Evolutionary conservation across 2,329 filamentous ascomycete species (phyloP), one percentile per base, ranked within the genome.

Genomic region (Fusarium newnesense): DNA sequence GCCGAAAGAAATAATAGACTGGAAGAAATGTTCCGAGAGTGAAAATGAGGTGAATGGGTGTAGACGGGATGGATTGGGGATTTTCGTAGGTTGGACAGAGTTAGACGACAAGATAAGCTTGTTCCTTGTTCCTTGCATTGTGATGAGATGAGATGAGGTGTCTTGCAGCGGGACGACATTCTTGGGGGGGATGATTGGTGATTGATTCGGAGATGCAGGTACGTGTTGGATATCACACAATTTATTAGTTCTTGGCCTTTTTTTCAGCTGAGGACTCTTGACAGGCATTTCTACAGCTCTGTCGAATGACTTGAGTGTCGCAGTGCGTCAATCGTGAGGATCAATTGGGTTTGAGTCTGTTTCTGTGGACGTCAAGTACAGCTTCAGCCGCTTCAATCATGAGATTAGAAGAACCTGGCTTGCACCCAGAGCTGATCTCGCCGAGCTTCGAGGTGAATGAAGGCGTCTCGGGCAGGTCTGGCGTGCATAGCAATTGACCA

Each of bases 71-170:
- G 28, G 28, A n/a, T 18, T 54, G 15, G 21, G 18, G 9, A 43
- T 36, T 43, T 34, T n/a, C 18, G 53, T 59, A 24, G 21, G 54
- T 60, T 28, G 54, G 34, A 63, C 36, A 59, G 7, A 37, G 24
- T 11, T 58, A 15, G 36, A 18, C 3, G 37, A 37, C 16, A 24
- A 9, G 36, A 60, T 40, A 60, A 49, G 42, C 42, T 47, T 63
- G 60, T 63, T 26, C 43, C 43, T 63, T 63, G 43, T 63, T 26
- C 43, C 43, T 63, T 63, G 43, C 54, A 60, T 42, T 46, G 42
- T 47, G 28, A 47, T 39, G 44, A 28, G 26, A 24, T 24, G 37
- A 43, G 30, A 24, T 24, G 37, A 43, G 30, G 7, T 37, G 30
- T 44, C 34, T 42, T 28, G 47, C 47, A 39, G n/a, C 21, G 30